These are phyloP conservation scores for Penicillium sp. DNA, from an alignment of 2,329 filamentous ascomycete genomes.

Conservation along the genomic window DNA sequence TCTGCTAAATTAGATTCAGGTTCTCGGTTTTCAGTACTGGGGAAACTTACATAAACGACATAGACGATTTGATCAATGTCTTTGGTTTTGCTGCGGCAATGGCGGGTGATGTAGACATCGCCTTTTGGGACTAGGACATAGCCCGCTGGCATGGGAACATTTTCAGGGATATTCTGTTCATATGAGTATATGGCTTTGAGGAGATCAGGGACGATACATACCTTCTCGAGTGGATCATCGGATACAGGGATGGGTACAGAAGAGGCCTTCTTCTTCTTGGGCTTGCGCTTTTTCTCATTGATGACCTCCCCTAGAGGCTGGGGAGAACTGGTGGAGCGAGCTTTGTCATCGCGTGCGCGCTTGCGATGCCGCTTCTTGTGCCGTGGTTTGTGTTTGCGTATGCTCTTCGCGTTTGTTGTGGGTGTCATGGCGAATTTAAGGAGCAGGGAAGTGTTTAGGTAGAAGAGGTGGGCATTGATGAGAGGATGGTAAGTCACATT, in stretches of 20 bases:
- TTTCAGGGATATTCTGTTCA: conserved; percentile 35
- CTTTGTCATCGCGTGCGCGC: conserved; percentile 4
- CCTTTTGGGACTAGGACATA: conserved; percentile 48
- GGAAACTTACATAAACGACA: conserved; percentile 37
- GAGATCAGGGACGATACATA: conserved; percentile 5
- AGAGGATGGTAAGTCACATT: not conserved
- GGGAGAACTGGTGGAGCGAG: not conserved
- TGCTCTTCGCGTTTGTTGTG: conserved; percentile 9
- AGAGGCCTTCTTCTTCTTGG: conserved; percentile 5
- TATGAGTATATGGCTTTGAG: not conserved
- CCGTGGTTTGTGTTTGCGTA: conserved; percentile 6
- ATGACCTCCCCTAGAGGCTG: conserved; percentile 2
- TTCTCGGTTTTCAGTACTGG: not conserved
- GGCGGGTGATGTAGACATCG: conserved; percentile 46
- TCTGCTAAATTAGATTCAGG: conserved; percentile 18
- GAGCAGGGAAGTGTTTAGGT: not conserved
- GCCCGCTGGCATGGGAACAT: conserved; percentile 27
- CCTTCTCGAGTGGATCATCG: conserved; percentile 31
- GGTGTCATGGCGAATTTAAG: conserved; percentile 16
- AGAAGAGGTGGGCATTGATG: not conserved
- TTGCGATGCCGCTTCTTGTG: conserved; percentile 10
- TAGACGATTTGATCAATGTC: conserved; percentile 35
- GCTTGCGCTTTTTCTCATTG: conserved; percentile 4
- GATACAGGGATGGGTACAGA: conserved; percentile 20
- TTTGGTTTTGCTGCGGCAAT: conserved; percentile 43